Base-by-base conservation (phyloP, 129 eudicot genomes). In the Lonicera japonica region DNA sequence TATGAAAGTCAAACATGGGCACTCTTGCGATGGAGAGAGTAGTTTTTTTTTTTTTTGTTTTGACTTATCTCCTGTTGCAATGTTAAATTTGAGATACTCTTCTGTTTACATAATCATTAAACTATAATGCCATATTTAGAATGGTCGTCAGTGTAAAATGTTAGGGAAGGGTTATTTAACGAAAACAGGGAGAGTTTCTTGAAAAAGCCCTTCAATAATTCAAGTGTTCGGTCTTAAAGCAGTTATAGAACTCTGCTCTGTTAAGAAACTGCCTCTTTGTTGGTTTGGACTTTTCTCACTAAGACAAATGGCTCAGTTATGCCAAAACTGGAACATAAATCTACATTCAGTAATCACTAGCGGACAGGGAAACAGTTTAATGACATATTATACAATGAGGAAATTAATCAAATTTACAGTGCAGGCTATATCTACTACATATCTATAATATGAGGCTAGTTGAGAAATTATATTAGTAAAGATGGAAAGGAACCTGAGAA, bases 401-500 rank as follows among this genome's bases (percentile, higher is more conserved):
- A 10, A 43, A 8, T 43, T 3, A 43, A 43, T 10, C 50, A 43
- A 10, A 43, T 14, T 14, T 3, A 43, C 1, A 11, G 16, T 43
- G 13, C 50, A 43, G 5, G 16, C 14, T 14, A 43, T 43, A 43
- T 8, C 1, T 43, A 43, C 50, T 43, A 43, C 2, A 43, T 43
- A 14, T 4, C 43, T 14, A 43, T 43, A 43, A 43, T 16, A 69
- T 43, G 58, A 58, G 7, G 66, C 15, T 8, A 16, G 21, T 9
- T 24, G 56, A 64, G 25, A 24, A 58, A 18, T 7, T 13, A 58
- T 25, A 15, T 23, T 15, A 1, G 14, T 8, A 25, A 29, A 7
- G 29, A 41, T 56, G 25, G 1, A 52, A 65, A 41, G n/a, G 25
- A 60, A 91, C 98, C 96, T 87, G 88, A 87, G 96, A 47, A 80